These are phyloP conservation scores for Hypsizygus marmoreus DNA, from an alignment of 768 basidiomycete species.

Conservation along the genomic window DNA sequence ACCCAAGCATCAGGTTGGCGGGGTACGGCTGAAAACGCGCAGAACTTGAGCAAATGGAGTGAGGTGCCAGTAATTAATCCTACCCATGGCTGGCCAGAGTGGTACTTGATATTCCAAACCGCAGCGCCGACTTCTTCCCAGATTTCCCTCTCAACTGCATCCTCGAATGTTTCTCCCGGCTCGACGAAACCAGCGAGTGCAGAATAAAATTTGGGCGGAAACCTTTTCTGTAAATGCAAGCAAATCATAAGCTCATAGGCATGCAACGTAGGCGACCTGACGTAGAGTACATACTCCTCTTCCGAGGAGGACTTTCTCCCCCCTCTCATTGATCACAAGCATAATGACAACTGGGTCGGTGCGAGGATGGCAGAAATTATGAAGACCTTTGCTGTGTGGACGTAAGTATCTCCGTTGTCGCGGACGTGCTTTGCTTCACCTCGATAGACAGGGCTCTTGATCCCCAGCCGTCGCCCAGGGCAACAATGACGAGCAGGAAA, in stretches of 20 bases:
- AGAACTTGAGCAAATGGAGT: background rate
- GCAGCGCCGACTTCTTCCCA: slow-evolving; percentile 92
- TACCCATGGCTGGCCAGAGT: slow-evolving; percentile 85
- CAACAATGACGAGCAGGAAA: slow-evolving; percentile 70
- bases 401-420: no score
- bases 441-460: slow-evolving; percentile 66
- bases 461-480: slow-evolving; percentile 69
- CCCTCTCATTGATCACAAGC: slow-evolving; percentile 73
- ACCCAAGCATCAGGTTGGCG: slow-evolving; percentile 86
- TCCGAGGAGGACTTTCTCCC: slow-evolving; percentile 84
- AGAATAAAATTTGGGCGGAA: slow-evolving; percentile 73
- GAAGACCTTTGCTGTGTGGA: slow-evolving; percentile 76
- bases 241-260: background rate
- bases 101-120: slow-evolving; percentile 79
- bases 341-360: slow-evolving; percentile 90
- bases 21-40: slow-evolving; percentile 73
- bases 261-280: background rate
- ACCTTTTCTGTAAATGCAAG: slow-evolving; percentile 48
- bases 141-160: slow-evolving; percentile 86
- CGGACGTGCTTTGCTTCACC: no score
- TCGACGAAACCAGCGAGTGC: slow-evolving; percentile 92
- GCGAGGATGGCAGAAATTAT: slow-evolving; percentile 80
- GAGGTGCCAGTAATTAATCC: slow-evolving; percentile 15
- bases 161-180: slow-evolving; percentile 90
- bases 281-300: slow-evolving; percentile 61